These are phyloP conservation scores for Knoxdaviesia capensis DNA, from an alignment of 2,329 filamentous ascomycete species.

Conservation along the genomic window DNA sequence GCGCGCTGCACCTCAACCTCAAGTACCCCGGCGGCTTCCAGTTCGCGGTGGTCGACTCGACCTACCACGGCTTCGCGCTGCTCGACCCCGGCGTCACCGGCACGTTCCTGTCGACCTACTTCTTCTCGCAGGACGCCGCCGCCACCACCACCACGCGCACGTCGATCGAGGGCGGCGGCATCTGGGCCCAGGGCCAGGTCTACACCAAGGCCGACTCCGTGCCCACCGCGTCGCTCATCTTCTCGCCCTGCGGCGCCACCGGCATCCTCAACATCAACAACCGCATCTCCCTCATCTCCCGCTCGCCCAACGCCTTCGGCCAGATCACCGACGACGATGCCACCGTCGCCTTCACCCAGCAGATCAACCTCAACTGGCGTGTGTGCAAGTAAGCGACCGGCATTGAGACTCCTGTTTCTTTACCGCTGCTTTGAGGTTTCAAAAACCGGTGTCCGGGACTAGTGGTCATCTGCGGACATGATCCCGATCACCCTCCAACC, in stretches of 20 bases:
- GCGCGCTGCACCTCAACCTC: conserved; percentile 24
- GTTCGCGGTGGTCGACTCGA: conserved; percentile 23
- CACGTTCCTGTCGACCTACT: conserved; percentile 24
- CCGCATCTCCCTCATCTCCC: conserved; percentile 15
- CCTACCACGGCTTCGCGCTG: conserved; percentile 27
- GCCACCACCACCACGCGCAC: conserved; percentile 23
- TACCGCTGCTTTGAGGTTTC: no score
- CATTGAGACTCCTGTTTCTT: no score
- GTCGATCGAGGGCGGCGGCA: conserved; percentile 19
- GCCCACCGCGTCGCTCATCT: conserved; percentile 22
- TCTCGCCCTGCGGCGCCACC: conserved; percentile 21
- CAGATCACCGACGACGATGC: conserved; percentile 18
- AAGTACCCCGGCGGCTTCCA: conserved; percentile 26
- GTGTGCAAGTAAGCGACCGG: conserved; percentile 2
- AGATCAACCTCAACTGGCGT: conserved; percentile 16
- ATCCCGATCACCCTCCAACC: no score
- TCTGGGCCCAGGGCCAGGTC: conserved; percentile 21
- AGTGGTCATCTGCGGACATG: no score
- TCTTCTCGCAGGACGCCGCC: conserved; percentile 22
- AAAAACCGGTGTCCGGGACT: no score
- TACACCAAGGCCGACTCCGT: conserved; percentile 25
- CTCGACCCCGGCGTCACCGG: conserved; percentile 22
- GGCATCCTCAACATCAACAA: conserved; percentile 23
- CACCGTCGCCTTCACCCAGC: conserved; percentile 18
- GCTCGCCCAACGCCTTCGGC: conserved; percentile 13